Percentiles rank a stretch among this genome's conserved stretches.
phyloP scores from a whole-genome alignment of 2,329 filamentous ascomycete species.

The Botryosphaeria agaves region DNA sequence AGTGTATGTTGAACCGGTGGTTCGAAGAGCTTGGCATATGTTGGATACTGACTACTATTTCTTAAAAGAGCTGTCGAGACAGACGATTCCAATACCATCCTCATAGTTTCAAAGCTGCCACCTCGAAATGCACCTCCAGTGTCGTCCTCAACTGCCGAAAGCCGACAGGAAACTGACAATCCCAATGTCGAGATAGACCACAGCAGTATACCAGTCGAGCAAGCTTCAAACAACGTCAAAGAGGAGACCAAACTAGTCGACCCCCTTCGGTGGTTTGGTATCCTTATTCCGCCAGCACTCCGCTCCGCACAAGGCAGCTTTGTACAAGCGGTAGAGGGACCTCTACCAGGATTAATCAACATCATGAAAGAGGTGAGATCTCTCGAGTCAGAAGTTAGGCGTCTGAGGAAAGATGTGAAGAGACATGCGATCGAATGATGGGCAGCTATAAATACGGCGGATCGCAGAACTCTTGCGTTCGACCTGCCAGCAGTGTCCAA shows the following conservation, averaged over 20 bases:
- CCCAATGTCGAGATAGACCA: slow-evolving; percentile 10
- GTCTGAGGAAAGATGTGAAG: slow-evolving; percentile 30
- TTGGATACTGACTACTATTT: too few species aligned
- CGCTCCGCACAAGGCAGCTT: slow-evolving; percentile 43
- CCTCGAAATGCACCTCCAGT: not conserved
- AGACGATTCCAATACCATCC: slow-evolving; percentile 3
- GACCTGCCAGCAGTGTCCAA: too few species aligned
- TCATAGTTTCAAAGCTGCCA: not conserved
- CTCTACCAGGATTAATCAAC: slow-evolving; percentile 39
- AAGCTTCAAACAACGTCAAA: not conserved
- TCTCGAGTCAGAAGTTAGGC: slow-evolving; percentile 52
- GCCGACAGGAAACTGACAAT: not conserved
- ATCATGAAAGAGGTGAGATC: slow-evolving; percentile 42
- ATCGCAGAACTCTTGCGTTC: too few species aligned
- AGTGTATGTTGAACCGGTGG: too few species aligned
- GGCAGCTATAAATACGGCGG: too few species aligned
- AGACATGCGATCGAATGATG: too few species aligned
- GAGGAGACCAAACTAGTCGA: slow-evolving; percentile 19
- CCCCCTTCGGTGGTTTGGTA: slow-evolving; percentile 40
- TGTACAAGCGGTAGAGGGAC: slow-evolving; percentile 34
- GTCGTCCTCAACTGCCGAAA: slow-evolving; percentile 15
- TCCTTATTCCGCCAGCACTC: slow-evolving; percentile 30
- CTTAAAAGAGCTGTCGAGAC: slow-evolving; percentile 20
- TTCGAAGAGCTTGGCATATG: too few species aligned
- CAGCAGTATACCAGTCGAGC: not conserved